Evolutionary conservation across 2,329 filamentous ascomycete genomes (phyloP).

Genomic region (Coniella vitis): DNA sequence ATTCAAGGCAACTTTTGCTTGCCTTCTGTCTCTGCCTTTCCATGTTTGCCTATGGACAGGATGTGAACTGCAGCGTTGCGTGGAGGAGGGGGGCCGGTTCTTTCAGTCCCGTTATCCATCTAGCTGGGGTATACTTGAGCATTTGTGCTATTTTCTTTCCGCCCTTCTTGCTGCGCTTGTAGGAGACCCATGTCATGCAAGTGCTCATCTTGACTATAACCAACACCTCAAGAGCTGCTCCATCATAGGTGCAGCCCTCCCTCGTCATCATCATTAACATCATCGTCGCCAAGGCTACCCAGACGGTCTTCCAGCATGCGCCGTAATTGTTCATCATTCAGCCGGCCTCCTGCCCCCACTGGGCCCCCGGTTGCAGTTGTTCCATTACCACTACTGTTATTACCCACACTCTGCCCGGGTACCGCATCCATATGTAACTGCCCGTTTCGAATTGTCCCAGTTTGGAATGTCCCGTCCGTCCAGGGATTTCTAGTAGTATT

Average conservation of each 20-base stretch:
- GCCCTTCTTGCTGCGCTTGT: too few species aligned
- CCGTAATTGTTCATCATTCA: slow-evolving; percentile 54
- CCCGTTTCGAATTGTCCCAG: slow-evolving; percentile 47
- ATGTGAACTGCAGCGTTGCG: too few species aligned
- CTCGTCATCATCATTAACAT: slow-evolving; percentile 42
- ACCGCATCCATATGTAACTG: slow-evolving; percentile 37
- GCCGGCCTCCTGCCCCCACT: slow-evolving; percentile 44
- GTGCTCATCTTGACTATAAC: too few species aligned
- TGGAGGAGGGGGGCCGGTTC: too few species aligned
- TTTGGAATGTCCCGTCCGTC: slow-evolving; percentile 58
- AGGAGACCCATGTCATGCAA: too few species aligned
- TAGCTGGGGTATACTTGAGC: too few species aligned
- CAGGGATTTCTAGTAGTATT: slow-evolving; percentile 36
- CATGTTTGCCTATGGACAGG: too few species aligned
- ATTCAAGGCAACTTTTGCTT: too few species aligned
- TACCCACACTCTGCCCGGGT: background rate
- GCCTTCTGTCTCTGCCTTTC: too few species aligned
- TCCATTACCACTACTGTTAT: background rate
- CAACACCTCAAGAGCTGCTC: too few species aligned
- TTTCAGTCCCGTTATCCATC: too few species aligned
- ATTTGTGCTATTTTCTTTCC: too few species aligned
- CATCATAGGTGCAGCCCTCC: slow-evolving; percentile 56
- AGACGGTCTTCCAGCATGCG: slow-evolving; percentile 49
- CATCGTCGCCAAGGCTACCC: slow-evolving; percentile 32
- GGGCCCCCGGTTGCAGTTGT: background rate